phyloP scores from a whole-genome alignment of 208 protist species.

The Leishmania braziliensis region DNA sequence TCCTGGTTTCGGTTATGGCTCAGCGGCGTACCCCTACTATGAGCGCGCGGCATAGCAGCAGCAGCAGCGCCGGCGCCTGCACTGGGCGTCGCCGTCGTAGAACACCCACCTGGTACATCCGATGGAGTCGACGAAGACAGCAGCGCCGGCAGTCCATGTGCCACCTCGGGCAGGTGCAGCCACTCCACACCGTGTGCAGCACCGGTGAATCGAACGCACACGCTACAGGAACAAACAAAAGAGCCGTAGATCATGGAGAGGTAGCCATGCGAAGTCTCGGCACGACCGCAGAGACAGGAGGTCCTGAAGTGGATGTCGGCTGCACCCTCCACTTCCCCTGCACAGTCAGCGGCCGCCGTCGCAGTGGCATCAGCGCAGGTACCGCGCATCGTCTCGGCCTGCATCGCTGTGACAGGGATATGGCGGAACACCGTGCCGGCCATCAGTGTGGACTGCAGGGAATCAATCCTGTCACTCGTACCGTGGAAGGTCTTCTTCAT shows the following conservation, averaged over 20 bases:
- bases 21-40: background rate
- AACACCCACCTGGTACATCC: background rate
- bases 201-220: constrained; percentile 52
- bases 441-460: constrained; percentile 12
- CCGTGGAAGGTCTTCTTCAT: constrained; percentile 20
- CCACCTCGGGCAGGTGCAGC: constrained; percentile 70
- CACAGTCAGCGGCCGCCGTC: background rate
- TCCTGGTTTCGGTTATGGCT: background rate
- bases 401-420: background rate
- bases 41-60: constrained; percentile 15
- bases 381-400: background rate
- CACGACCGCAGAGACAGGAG: constrained; percentile 59
- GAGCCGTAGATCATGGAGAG: constrained; percentile 79
- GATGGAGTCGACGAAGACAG: constrained; percentile 1
- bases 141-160: constrained; percentile 14
- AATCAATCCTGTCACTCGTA: constrained; percentile 16
- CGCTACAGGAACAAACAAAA: constrained; percentile 72
- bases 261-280: constrained; percentile 26
- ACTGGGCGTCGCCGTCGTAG: background rate
- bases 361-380: constrained; percentile 2
- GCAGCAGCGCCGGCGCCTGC: constrained; percentile 24
- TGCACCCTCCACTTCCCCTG: background rate
- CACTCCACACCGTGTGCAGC: constrained; percentile 65
- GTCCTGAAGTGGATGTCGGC: constrained; percentile 46
- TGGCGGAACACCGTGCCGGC: background rate